These are phyloP conservation scores for Glycine soja DNA, from an alignment of 306 rosid genomes.

Conservation along the genomic window DNA sequence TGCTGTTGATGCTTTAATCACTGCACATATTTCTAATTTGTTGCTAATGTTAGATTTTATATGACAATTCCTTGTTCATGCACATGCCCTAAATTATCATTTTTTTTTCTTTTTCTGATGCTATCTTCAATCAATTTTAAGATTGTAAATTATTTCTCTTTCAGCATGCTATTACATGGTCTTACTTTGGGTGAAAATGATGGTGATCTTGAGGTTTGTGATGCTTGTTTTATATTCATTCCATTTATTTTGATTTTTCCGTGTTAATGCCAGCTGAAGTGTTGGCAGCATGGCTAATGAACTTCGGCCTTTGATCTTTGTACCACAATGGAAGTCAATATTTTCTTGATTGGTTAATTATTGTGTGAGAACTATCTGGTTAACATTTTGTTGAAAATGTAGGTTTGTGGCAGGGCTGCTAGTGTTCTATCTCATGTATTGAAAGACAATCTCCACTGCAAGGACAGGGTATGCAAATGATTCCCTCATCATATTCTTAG, in stretches of 20 bases:
- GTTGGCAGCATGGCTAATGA: constrained; percentile 14
- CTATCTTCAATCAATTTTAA: constrained; percentile 33
- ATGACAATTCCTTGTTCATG: constrained; percentile 28
- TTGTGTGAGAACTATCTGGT: constrained; percentile 16
- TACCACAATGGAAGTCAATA: not conserved
- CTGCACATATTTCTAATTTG: constrained; percentile 5
- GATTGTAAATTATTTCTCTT: constrained; percentile 45
- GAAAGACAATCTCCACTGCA: constrained; percentile 77
- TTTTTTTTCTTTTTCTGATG: constrained; percentile 28
- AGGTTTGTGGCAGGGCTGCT: constrained; percentile 92
- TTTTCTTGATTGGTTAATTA: not conserved
- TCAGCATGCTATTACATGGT: constrained; percentile 86
- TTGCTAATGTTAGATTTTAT: not conserved
- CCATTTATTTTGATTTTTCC: not conserved
- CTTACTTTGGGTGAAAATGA: constrained; percentile 80
- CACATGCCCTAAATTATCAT: constrained; percentile 2
- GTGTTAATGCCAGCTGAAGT: constrained; percentile 14
- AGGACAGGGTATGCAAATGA: constrained; percentile 74
- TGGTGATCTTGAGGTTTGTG: constrained; percentile 83
- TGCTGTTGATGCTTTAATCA: constrained; percentile 37
- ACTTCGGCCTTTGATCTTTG: not conserved
- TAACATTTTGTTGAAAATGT: constrained; percentile 45
- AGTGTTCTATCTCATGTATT: constrained; percentile 83
- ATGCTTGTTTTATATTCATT: constrained; percentile 16
- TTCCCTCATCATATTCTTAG: constrained; percentile 19